phyloP scores from a whole-genome alignment of 1,284 basidiomycete species.

The Ceratobasidium theobromae region DNA sequence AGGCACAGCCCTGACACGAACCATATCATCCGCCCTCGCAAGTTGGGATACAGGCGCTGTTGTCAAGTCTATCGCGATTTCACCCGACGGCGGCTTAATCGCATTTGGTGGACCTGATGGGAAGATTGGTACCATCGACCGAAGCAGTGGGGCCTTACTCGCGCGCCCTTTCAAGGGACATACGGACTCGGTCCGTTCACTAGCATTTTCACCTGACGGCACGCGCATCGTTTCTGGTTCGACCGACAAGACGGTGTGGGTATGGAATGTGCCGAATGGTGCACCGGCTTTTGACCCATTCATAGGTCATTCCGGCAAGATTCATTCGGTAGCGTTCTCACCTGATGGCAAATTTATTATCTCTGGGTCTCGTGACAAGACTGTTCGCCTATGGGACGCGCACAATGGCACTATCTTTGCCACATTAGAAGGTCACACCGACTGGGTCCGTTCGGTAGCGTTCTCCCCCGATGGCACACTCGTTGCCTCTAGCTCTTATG shows the following conservation, averaged over 20 bases:
- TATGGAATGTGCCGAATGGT: slow-evolving; percentile 29
- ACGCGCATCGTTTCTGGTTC: slow-evolving; percentile 18
- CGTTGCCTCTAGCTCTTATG: not conserved
- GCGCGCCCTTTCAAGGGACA: slow-evolving; percentile 14
- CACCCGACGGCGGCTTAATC: too few relatives aligned
- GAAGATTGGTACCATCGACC: not conserved
- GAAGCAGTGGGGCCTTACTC: not conserved
- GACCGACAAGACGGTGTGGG: not conserved
- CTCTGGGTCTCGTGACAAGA: slow-evolving; percentile 4
- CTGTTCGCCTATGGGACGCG: slow-evolving; percentile 23
- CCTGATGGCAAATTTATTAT: slow-evolving; percentile 22
- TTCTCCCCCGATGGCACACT: slow-evolving; percentile 14
- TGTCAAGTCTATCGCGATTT: too few relatives aligned
- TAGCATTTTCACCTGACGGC: slow-evolving; percentile 27
- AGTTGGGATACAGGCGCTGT: too few relatives aligned
- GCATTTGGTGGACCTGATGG: not conserved
- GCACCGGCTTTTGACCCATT: not conserved
- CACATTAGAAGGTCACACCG: slow-evolving; percentile 5
- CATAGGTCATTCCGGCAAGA: not conserved
- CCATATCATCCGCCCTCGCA: not conserved
- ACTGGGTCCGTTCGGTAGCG: not conserved
- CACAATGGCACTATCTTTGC: not conserved
- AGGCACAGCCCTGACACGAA: not conserved
- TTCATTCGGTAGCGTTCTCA: slow-evolving; percentile 17
- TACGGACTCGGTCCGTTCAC: not conserved